Evolutionary conservation across 192 early-diverging fungal species (phyloP), one percentile per base, ranked within the genome.

Genomic region (Spizellomyces punctatus): DNA sequence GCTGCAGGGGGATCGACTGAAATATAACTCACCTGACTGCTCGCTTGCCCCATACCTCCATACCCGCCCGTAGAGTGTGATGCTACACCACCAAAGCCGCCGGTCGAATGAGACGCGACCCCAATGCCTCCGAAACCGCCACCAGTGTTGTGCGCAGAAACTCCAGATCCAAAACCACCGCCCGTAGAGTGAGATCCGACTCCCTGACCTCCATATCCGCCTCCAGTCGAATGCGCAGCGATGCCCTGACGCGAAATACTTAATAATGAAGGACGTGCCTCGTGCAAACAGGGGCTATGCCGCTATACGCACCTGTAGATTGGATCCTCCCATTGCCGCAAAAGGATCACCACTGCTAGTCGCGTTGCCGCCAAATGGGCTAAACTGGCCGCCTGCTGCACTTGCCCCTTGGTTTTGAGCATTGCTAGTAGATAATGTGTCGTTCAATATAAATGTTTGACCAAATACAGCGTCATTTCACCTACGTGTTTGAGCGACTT

Each of bases 101-200:
- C 59, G 12, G 19, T 19, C 21, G 21, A 27, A 61, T 27, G 41
- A 42, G 19, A 61, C 63, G 63, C 36, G 19, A 46, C 52, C 27
- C 27, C 27, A 36, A 36, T 36, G 36, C 56, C 58, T 14, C 22
- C 70, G 0, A 72, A 16, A 10, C 46, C 45, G 36, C 45, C 42
- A 45, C 72, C 72, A 58, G 72, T 74, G 44, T 66, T 74, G 54
- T 74, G 63, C 14, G 45, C 50, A 14, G 70, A 72, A 5, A 72
- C 14, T 19, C 14, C 10, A 19, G 43, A 14, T 8, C 61, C 60
- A 21, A 63, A 47, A 27, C 47, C 60, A 44, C 52, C 67, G 10
- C 58, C 59, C 16, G 58, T 71, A n/a, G 60, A 64, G 45, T 71
- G 69, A 43, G 42, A 62, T 19, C 27, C 27, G 27, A 36, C 27